Percentiles rank a stretch among this genome's conserved stretches.
These are phyloP conservation scores for Heliosperma pusillum DNA, from an alignment of 148 eudicot species.

Conservation along the genomic window DNA sequence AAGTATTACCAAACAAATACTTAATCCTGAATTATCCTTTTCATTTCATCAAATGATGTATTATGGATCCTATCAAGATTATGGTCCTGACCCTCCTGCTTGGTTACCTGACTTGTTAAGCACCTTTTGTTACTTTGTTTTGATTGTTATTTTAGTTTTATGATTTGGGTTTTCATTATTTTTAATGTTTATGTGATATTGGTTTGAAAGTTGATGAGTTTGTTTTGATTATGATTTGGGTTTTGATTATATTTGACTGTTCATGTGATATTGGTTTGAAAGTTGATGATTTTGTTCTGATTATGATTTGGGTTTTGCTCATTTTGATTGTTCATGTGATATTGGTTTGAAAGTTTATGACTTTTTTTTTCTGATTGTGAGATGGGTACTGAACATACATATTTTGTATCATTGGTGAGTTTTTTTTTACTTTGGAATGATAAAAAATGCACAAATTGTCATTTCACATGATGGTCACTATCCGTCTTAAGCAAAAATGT, in stretches of 20 bases:
- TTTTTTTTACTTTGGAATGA: too few relatives aligned
- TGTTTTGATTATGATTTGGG: not conserved
- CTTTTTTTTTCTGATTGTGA: too few relatives aligned
- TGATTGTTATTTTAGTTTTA: not conserved
- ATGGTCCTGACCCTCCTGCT: slow-evolving; percentile 84
- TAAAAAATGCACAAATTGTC: too few relatives aligned
- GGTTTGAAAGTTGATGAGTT: not conserved
- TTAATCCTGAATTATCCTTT: slow-evolving; percentile 71
- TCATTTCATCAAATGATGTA: slow-evolving; percentile 81
- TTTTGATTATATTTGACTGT: not conserved
- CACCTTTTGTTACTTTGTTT: not conserved
- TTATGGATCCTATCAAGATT: slow-evolving; percentile 66
- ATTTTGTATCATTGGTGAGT: too few relatives aligned
- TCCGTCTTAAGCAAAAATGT: too few relatives aligned
- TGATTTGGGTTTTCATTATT: not conserved
- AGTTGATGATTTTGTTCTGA: too few relatives aligned
- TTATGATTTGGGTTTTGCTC: not conserved
- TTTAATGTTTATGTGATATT: slow-evolving; percentile 5
- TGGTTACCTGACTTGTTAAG: slow-evolving; percentile 81
- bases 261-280: too few relatives aligned
- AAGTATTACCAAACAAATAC: slow-evolving; percentile 40
- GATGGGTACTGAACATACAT: too few relatives aligned
- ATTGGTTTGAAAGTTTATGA: too few relatives aligned
- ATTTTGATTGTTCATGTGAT: not conserved
- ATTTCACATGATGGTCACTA: too few relatives aligned